Percentiles rank a stretch among this genome's conserved stretches.
Evolutionary conservation across 441 rosid species (phyloP).

Genomic region (Gossypium lobatum): DNA sequence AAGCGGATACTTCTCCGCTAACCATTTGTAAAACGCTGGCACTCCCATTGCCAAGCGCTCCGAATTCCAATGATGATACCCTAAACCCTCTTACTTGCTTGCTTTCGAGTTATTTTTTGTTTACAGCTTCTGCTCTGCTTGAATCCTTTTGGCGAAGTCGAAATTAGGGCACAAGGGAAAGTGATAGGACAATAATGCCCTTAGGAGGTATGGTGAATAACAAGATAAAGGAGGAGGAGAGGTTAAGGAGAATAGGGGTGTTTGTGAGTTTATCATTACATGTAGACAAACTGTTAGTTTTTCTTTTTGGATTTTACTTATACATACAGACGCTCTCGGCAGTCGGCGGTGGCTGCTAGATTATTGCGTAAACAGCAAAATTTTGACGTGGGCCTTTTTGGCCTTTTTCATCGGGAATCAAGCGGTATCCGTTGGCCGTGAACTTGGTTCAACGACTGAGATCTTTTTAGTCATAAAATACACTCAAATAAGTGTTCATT

Average conservation of each 20-base stretch:
- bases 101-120: background rate
- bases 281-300: background rate
- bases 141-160: background rate
- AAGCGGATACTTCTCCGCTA: conserved; percentile 72
- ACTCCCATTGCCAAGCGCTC: conserved; percentile 47
- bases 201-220: background rate
- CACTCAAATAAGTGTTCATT: no score
- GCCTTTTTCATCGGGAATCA: no score
- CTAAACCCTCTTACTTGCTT: conserved; percentile 9
- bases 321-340: background rate
- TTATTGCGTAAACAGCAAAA: background rate
- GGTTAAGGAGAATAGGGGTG: background rate
- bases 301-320: background rate
- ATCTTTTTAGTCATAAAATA: no score
- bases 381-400: background rate
- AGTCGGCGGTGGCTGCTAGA: background rate
- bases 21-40: conserved; percentile 72
- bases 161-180: conserved; percentile 17
- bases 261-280: background rate
- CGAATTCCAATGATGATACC: conserved; percentile 15
- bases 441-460: no score
- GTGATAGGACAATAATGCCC: background rate
- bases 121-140: background rate
- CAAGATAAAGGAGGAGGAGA: background rate
- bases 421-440: no score